Base-by-base conservation (phyloP, 2,329 filamentous ascomycete species). In the Aureobasidium musti region DNA sequence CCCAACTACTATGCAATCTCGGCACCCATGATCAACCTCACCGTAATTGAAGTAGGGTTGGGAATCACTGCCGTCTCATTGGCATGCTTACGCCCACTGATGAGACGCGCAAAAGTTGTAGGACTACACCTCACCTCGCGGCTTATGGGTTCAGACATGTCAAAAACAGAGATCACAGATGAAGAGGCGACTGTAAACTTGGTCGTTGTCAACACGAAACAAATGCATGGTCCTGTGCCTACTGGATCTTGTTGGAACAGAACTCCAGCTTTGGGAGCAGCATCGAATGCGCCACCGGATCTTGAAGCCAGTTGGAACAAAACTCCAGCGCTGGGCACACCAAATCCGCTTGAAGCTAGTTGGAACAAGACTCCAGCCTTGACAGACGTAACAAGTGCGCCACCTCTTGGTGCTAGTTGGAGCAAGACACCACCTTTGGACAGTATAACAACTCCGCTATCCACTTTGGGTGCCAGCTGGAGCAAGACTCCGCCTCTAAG, bases 71-170 rank as follows among this genome's bases (percentile, higher is more conserved):
- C 54, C 10, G 54, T 59, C 11, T 59, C 54, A 13, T 37, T 59
- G 4, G 54, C 54, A 45, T 59, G 54, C n/a, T 45, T 52, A n/a
- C 26, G 66, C 7, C 66, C 66, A 23, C 37, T 67, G 10, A 28
- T 67, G 14, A 39, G 52, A 26, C 10, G 52, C 21, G 52, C 30
- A 39, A 39, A 39, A 26, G 13, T 14, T 11, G n/a, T 56, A 1
- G 30, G 33, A 56, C 30, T 39, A 19, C 35, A 35, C 33, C 39
- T 56, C 11, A 56, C 52, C n/a, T 39, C 52, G 4, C 30, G 52
- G 1, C 52, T 56, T 11, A 56, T 56, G 35, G 52, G 52, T 14
- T 14, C 52, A n/a, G 52, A 39, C 33, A 56, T 56, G 52, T 39
- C 33, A 33, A 39, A 39, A 17, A 23, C 52, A 1, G 33, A 28